Base-by-base conservation (phyloP, 192 early-diverging fungal genomes). In the Coemansia sp. region DNA sequence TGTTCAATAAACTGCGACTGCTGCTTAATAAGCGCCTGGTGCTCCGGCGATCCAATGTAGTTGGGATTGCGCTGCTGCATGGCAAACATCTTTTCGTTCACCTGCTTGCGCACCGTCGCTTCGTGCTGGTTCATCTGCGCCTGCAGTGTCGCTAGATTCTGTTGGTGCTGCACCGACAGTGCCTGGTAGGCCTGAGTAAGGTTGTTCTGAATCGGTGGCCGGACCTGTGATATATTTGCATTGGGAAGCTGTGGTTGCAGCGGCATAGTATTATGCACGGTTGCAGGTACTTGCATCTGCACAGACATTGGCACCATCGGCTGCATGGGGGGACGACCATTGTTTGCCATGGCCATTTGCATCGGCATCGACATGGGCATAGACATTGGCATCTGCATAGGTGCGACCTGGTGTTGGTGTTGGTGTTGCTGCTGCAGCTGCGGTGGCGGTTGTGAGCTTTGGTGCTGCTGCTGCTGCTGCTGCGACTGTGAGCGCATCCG, bases 1-100 rank as follows among this genome's bases (percentile, higher is more conserved):
- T 65, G 64, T 43, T 74, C 63, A 17, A 67, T 44, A 36, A 67
- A 20, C 46, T 74, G 71, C 5, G 71, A 33, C 59, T 74, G 64
- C 48, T 74, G 64, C 39, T 59, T 55, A 45, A 74, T 29, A 36
- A 74, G 25, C 41, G 48, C 24, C 38, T 74, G 71, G 38, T 67
- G 55, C 46, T 57, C 36, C 2, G 46, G 44, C 20, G 71, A 74
- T 18, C 64, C 56, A 3, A 63, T 47, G 42, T 61, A 74, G 44
- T 25, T 19, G 13, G 59, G 60, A 24, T 74, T 67, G 23, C 63
- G 64, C 43, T 74, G 64, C 55, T 74, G 71, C n/a, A 52, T 17
- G 1, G 47, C 32, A 15, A 47, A 42, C 9, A 60, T 35, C 44
- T 67, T 53, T 9, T 63, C 62, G 15, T 49, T 52, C 8, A 46